Evolutionary conservation across 163 green algal species (phyloP).

Genomic region (Scenedesmus sp.): DNA sequence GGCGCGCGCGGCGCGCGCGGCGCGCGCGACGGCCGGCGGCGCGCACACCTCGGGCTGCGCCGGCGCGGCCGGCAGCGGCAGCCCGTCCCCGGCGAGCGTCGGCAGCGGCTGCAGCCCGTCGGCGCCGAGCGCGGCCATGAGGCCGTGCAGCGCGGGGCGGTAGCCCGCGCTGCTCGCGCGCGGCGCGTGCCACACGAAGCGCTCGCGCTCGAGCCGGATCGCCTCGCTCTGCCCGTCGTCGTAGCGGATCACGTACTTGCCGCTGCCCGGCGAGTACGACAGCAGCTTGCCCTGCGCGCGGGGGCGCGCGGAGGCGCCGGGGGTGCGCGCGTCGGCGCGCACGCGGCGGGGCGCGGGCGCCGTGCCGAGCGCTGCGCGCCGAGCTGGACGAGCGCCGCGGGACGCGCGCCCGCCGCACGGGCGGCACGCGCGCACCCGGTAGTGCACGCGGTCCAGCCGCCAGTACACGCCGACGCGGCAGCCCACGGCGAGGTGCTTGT

Average conservation of each 20-base stretch:
- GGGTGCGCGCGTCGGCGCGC: too few relatives aligned
- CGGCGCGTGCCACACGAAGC: constrained; percentile 36
- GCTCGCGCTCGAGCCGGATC: constrained; percentile 40
- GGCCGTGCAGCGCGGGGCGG: constrained; percentile 11
- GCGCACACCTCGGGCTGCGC: background rate
- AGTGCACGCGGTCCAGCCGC: constrained; percentile 27
- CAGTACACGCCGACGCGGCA: constrained; percentile 35
- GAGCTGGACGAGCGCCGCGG: too few relatives aligned
- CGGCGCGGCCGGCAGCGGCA: background rate
- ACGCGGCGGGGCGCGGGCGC: background rate
- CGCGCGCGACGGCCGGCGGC: too few relatives aligned
- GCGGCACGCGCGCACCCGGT: constrained; percentile 17
- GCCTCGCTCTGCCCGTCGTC: constrained; percentile 40
- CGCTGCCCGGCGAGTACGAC: constrained; percentile 10
- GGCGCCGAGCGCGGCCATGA: constrained; percentile 34
- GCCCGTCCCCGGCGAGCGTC: background rate
- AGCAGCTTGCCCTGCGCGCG: constrained; percentile 35
- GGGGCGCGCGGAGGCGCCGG: background rate
- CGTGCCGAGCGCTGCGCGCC: background rate
- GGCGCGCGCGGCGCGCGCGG: too few relatives aligned
- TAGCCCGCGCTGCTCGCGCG: constrained; percentile 36
- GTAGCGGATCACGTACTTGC: constrained; percentile 39
- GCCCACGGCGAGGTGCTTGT: constrained; percentile 32
- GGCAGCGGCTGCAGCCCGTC: constrained; percentile 10
- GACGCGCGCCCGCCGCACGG: too few relatives aligned